Conservation (phyloP, 2,329 filamentous ascomycete genomes). For the Cladosporium sp. region DNA sequence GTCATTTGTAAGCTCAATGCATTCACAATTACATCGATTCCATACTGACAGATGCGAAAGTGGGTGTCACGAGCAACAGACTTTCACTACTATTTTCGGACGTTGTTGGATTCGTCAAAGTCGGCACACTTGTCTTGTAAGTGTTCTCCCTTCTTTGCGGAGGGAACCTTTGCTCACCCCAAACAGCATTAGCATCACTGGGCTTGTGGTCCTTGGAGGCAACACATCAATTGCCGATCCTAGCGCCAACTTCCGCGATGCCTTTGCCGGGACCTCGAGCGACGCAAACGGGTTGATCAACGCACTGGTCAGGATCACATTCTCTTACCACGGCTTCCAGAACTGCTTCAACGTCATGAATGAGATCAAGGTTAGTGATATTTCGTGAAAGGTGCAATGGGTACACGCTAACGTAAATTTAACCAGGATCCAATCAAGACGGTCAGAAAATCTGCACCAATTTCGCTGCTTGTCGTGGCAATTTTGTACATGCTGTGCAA, state of each 20-base stretch:
- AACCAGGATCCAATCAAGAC: conserved; percentile 57
- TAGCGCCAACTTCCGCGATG: conserved; percentile 54
- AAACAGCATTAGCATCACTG: conserved; percentile 42
- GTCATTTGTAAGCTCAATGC: conserved; percentile 31
- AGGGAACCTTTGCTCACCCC: not conserved
- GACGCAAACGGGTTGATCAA: conserved; percentile 56
- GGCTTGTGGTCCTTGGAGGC: conserved; percentile 63
- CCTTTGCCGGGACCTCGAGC: conserved; percentile 53
- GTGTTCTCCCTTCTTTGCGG: conserved; percentile 23
- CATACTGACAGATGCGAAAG: not conserved
- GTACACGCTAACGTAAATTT: not conserved
- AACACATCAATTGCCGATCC: conserved; percentile 54
- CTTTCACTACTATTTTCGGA: conserved; percentile 60
- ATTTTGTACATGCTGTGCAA: conserved; percentile 59
- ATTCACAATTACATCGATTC: not conserved
- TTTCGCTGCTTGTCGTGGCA: conserved; percentile 49
- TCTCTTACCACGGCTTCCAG: conserved; percentile 53
- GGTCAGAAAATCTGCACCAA: conserved; percentile 54
- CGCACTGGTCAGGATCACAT: conserved; percentile 56
- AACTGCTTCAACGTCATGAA: conserved; percentile 65
- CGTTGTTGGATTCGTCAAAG: conserved; percentile 58
- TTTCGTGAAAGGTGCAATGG: not conserved
- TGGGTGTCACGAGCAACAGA: conserved; percentile 47
- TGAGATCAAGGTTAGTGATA: conserved; percentile 52
- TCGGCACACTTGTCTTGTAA: conserved; percentile 60